Conservation (phyloP, 2,329 filamentous ascomycete genomes). For the Didymella keratinophila region DNA sequence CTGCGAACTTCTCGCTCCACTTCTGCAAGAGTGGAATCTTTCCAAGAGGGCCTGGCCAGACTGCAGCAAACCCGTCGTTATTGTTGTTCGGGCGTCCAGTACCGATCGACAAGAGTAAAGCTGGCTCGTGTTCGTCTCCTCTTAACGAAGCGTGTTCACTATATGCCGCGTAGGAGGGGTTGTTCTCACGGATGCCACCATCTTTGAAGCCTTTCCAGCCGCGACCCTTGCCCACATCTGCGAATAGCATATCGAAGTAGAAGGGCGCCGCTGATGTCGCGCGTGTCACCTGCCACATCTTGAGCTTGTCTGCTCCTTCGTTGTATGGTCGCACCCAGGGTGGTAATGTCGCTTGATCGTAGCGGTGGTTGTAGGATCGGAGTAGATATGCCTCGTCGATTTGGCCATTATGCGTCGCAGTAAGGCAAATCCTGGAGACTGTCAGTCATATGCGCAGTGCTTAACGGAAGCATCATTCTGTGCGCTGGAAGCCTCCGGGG, state of each 20-base stretch:
- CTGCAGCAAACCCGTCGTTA: conserved; percentile 57
- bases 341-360: conserved; percentile 51
- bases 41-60: conserved; percentile 57
- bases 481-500: neutral
- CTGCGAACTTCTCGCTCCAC: conserved; percentile 58
- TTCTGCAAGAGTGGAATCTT: conserved; percentile 53
- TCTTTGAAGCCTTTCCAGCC: conserved; percentile 57
- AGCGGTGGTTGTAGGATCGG: conserved; percentile 58
- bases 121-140: conserved; percentile 54
- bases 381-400: conserved; percentile 59
- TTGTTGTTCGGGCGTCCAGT: conserved; percentile 56
- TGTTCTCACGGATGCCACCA: conserved; percentile 61
- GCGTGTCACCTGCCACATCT: conserved; percentile 61
- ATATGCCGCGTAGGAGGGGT: conserved; percentile 57
- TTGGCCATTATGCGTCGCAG: conserved; percentile 57
- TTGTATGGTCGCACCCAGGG: conserved; percentile 59
- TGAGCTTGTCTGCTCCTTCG: conserved; percentile 55
- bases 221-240: conserved; percentile 49
- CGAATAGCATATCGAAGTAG: conserved; percentile 60
- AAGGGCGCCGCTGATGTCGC: conserved; percentile 63
- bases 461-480: neutral
- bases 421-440: conserved; percentile 53
- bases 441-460: conserved; percentile 1
- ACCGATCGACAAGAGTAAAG: conserved; percentile 56
- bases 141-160: conserved; percentile 58